phyloP scores from a whole-genome alignment of 768 basidiomycete species.

The Porphyrellus cyaneotinctus region DNA sequence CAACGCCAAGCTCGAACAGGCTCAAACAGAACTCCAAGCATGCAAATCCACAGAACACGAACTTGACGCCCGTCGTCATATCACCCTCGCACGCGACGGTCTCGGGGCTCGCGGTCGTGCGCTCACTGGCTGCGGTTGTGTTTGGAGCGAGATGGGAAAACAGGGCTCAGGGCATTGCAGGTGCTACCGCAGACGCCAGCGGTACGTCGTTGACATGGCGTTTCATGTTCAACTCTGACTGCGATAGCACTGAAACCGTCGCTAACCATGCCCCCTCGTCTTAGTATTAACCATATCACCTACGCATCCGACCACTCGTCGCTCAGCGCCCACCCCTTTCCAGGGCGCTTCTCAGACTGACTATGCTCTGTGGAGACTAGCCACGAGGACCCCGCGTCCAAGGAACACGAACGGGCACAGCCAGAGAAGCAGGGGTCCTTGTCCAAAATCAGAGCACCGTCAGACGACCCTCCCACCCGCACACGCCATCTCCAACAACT shows the following conservation, averaged over 20 bases:
- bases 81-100: conserved; percentile 57
- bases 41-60: conserved; percentile 74
- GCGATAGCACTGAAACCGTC: not conserved
- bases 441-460: not conserved
- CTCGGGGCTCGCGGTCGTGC: conserved; percentile 60
- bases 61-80: conserved; percentile 48
- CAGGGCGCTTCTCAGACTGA: conserved; percentile 66
- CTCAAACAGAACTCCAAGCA: conserved; percentile 76
- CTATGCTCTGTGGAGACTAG: conserved; percentile 16
- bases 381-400: conserved; percentile 12
- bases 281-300: conserved; percentile 18
- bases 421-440: not conserved
- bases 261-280: not conserved
- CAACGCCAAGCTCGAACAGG: conserved; percentile 51
- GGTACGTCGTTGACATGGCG: not conserved
- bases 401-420: not conserved
- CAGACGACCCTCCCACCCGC: conserved; percentile 20
- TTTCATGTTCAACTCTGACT: not conserved
- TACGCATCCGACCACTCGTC: conserved; percentile 56
- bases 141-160: conserved; percentile 65
- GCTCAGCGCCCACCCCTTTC: conserved; percentile 67
- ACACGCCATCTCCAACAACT: conserved; percentile 27
- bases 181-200: not conserved
- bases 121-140: conserved; percentile 63
- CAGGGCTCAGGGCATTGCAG: conserved; percentile 40